Conservation (phyloP, 2,329 filamentous ascomycete species). For the Penicillium sp. region DNA sequence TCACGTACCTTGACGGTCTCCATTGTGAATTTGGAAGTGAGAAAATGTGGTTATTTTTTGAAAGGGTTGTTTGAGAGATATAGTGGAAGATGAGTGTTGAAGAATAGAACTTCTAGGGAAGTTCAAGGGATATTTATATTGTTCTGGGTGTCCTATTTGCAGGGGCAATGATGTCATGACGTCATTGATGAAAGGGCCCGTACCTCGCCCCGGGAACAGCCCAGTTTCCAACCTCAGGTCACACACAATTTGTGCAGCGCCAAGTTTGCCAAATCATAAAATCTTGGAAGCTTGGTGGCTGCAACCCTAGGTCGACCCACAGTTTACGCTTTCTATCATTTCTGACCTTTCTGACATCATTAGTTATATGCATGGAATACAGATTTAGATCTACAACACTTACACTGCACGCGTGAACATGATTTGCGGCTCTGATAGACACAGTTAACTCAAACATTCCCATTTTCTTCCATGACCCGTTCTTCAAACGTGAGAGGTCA, state of each 20-base stretch:
- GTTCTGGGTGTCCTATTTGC: neutral
- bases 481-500: neutral
- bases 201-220: neutral
- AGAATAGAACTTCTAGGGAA: neutral
- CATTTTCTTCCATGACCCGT: neutral
- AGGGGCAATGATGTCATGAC: slow-evolving; percentile 5
- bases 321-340: neutral
- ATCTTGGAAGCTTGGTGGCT: neutral
- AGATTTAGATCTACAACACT: neutral
- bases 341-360: neutral
- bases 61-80: neutral
- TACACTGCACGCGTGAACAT: neutral
- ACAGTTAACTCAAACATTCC: neutral
- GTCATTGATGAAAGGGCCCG: neutral
- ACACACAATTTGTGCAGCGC: neutral
- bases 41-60: neutral
- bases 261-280: neutral
- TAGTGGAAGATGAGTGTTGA: neutral
- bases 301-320: neutral
- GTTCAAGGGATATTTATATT: slow-evolving; percentile 2
- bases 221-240: neutral
- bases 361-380: neutral
- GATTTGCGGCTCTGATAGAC: neutral
- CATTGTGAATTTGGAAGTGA: slow-evolving; percentile 14
- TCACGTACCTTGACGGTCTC: slow-evolving; percentile 22